These are phyloP conservation scores for Penicillium sp. DNA, from an alignment of 2,329 filamentous ascomycete species.

Conservation along the genomic window DNA sequence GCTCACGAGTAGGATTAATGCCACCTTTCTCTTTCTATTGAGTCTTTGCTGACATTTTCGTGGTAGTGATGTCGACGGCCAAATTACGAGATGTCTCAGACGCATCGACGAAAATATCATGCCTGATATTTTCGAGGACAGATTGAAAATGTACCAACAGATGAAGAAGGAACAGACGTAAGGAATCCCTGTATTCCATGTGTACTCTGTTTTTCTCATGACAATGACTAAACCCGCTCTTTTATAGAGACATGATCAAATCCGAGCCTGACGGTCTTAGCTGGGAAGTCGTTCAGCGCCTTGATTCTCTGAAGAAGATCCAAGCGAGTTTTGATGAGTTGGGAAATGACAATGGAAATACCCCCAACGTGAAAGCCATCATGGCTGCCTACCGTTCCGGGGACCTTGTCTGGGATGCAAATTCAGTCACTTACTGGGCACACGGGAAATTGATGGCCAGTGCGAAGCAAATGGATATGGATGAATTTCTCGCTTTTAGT, in stretches of 20 bases:
- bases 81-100: background rate
- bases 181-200: background rate
- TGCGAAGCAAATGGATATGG: background rate
- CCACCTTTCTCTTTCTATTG: background rate
- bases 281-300: conserved; percentile 1
- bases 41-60: background rate
- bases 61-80: background rate
- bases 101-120: background rate
- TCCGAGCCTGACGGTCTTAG: background rate
- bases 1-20: background rate
- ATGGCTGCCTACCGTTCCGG: background rate
- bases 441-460: background rate
- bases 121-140: background rate
- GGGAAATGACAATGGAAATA: background rate
- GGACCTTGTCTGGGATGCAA: background rate
- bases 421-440: background rate
- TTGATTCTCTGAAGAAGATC: background rate
- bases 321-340: background rate
- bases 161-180: background rate
- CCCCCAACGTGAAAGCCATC: background rate
- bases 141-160: background rate
- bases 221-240: background rate
- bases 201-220: background rate
- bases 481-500: background rate
- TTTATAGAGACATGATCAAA: conserved; percentile 1